These are phyloP conservation scores for Basidioascus undulatus DNA, from an alignment of 768 basidiomycete genomes.

Conservation along the genomic window DNA sequence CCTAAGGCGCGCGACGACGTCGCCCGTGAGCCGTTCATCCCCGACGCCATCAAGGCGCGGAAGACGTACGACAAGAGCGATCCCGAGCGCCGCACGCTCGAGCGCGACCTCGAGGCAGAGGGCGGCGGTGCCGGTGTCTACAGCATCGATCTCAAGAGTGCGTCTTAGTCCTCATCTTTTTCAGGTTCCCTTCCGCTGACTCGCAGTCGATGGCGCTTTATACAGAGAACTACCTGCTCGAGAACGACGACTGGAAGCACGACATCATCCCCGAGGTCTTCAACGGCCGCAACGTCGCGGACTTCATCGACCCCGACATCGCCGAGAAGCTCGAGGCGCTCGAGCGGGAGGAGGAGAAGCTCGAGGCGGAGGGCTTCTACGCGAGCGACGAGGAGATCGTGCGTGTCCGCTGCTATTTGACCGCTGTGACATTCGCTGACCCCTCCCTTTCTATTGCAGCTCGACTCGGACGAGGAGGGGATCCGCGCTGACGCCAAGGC, in stretches of 20 bases:
- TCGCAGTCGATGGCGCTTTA: neutral
- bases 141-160: slow-evolving; percentile 73
- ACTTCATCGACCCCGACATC: slow-evolving; percentile 96
- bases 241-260: slow-evolving; percentile 79
- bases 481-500: slow-evolving; percentile 36
- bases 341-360: slow-evolving; percentile 81
- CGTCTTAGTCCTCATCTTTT: slow-evolving; percentile 16
- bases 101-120: slow-evolving; percentile 60
- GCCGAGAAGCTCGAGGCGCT: slow-evolving; percentile 88
- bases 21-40: slow-evolving; percentile 66
- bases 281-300: slow-evolving; percentile 95
- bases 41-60: slow-evolving; percentile 49
- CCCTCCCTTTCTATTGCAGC: neutral
- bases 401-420: slow-evolving; percentile 11
- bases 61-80: slow-evolving; percentile 71
- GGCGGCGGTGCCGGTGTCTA: slow-evolving; percentile 77
- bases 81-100: slow-evolving; percentile 44
- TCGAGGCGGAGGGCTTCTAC: slow-evolving; percentile 90
- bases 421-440: neutral
- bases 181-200: too few species aligned
- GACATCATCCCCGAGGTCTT: slow-evolving; percentile 96
- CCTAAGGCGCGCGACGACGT: slow-evolving; percentile 80
- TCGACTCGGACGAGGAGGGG: slow-evolving; percentile 38
- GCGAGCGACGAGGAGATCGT: slow-evolving; percentile 72
- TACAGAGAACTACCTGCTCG: slow-evolving; percentile 69